Evolutionary conservation across 352 stramenopile genomes (phyloP), one percentile per base, ranked within the genome.

Genomic region (Achlya hypogyna): DNA sequence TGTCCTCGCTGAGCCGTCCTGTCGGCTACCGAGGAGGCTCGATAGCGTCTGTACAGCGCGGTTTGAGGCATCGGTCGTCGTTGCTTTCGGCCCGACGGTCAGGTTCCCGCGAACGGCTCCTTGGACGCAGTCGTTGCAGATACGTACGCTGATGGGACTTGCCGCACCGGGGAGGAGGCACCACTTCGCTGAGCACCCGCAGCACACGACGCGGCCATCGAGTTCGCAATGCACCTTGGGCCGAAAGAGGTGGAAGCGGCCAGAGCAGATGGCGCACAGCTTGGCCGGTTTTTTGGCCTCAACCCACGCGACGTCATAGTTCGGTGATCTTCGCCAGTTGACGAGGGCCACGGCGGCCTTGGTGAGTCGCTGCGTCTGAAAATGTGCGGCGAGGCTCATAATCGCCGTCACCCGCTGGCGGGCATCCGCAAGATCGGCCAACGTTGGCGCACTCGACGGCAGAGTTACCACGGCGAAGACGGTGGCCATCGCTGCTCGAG

Each of bases 111-210:
- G 14, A 10, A 56, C 31, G 12, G 49, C 49, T 1, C 10, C 31
- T 56, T 56, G 49, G 31, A 56, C 31, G 49, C 49, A 56, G 49
- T 56, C 49, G 49, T 38, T 20, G 49, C 49, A 56, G 49, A 56
- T 56, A 16, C 31, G 49, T 10, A 56, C 6, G 25, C 49, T 12
- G 31, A 56, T 31, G 12, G 49, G 49, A 20, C 31, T 12, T 12
- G 25, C 31, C 49, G 49, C 12, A 20, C 49, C 25, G 12, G 49
- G 31, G 1, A 56, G 31, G 4, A 38, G 49, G 10, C 16, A 20
- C 25, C 49, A 56, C 49, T 38, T 56, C 12, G 31, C 31, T 16
- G 38, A 45, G 38, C 38, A 45, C 2, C 38, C 38, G n/a, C 14
- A 56, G 8, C 49, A 56, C 49, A 56, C 49, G 25, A 56, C 49